Evolutionary conservation across 441 rosid genomes (phyloP), one percentile per base, ranked within the genome.

Genomic region (Gossypium gossypioides): DNA sequence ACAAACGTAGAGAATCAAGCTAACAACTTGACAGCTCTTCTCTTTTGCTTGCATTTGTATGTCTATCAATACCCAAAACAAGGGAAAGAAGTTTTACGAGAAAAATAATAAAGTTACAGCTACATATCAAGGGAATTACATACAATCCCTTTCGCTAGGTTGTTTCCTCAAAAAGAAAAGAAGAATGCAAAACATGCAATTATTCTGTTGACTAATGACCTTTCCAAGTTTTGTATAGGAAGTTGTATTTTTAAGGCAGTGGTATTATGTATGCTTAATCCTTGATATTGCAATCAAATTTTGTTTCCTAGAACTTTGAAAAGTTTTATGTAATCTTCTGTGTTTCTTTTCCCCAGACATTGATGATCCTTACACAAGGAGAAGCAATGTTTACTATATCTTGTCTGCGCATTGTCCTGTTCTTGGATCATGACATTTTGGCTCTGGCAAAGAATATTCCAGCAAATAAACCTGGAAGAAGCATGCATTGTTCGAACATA

Each of bases 401-500:
- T 65, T 5, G 69, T 4, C 37, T 72, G 63, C 74, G 77, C 22
- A 81, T 73, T 0, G 79, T 84, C 18, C 75, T 3, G 19, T 65
- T 72, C 29, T 32, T 5, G 61, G 71, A 25, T 88, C 84, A 86
- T 29, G 89, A 88, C 97, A 93, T 90, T 83, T 93, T 93, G 68
- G 98, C 96, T 75, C 81, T 82, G 40, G 97, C 95, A 63, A 91
- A 90, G 79, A 84, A 75, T 63, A 91, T 83, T 70, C 98, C 96
- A 0, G 96, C 98, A 71, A 89, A 89, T 34, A 91, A 80, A 83
- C 96, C 97, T 93, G 94, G 58, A 40, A 75, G 46, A 68, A 79
- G 32, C 50, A 62, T 21, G 52, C 19, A 58, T 25, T 18, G 18
- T 5, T 42, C 27, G 42, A 54, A 29, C 32, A 34, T 67, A 25